Evolutionary conservation across 768 basidiomycete genomes (phyloP), one percentile per base, ranked within the genome.

Genomic region (Collybia sp.): DNA sequence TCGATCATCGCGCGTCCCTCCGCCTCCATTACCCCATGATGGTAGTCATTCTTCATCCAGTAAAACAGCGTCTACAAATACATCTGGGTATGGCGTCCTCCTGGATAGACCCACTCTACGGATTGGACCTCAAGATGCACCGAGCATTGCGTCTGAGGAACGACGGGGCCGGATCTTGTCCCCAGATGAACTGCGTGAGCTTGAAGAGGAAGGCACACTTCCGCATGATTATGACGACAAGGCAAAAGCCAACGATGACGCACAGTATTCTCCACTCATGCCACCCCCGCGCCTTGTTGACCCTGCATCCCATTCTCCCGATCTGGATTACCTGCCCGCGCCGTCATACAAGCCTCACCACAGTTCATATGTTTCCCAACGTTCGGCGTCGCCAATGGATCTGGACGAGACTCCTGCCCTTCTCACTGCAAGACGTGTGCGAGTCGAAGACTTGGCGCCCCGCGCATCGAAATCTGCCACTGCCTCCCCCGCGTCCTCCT

Each of bases 381-480:
- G 66, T 17, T 61, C 69, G 5, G 67, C 69, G 6, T 57, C 56
- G 20, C 53, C 61, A 31, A 36, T 57, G 15, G 71, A 69, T 44
- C 58, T 58, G 3, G 71, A 75, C 33, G 72, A 72, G 45, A 63
- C 69, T 9, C 76, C 73, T 1, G 71, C 76, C 6, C 51, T 85
- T 1, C 65, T 76, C 41, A 80, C 76, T 6, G 82, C 80, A 0
- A 71, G 70, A 18, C 70, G 76, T 18, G 75, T 78, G 11, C 68
- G 62, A 41, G 69, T 68, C 5, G 67, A 69, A 41, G 65, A 68
- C 32, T 56, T 70, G 31, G 62, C 54, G 32, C 59, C 66, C n/a
- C 64, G 59, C 30, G 25, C 4, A 8, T 25, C 25, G 25, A 25
- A 25, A 25, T 25, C 25, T 25, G 8, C 53, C 62, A 3, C 54